Evolutionary conservation across 78 protist species (phyloP), one percentile per base, ranked within the genome.

Genomic region (Dictyostelium purpureum): DNA sequence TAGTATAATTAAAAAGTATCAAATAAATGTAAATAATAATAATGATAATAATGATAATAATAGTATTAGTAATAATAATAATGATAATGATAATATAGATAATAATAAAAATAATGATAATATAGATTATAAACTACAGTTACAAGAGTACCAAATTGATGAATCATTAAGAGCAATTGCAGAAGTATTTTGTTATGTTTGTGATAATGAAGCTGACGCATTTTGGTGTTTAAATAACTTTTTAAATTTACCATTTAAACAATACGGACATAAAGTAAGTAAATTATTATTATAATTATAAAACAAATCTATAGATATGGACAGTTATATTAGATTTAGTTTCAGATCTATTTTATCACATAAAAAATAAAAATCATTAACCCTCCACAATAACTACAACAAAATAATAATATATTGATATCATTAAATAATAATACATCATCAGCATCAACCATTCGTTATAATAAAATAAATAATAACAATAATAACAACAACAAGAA

Each of bases 121-220:
- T 21, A 47, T 12, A 47, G 6, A 66, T n/a, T n/a, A n/a, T n/a
- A n/a, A n/a, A n/a, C n/a, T 21, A 42, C 10, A 4, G 24, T 28
- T 61, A 38, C 51, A n/a, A 40, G 69, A 33, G 18, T 42, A 40
- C n/a, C 91, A 85, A 45, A 31, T 57, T 43, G 82, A 85, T 37
- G 91, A 85, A n/a, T 40, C 69, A 26, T 65, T 85, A 24, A 85
- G 47, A 85, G 33, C 75, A 28, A 73, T 85, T 1, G 91, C 91
- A 56, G 91, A 85, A 24, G 91, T 73, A 73, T 85, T 85, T 73
- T 85, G 91, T 73, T 85, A 85, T 73, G 81, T 85, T n/a, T 85
- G 79, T 56, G 91, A 85, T 18, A 35, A 24, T 4, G 91, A 85
- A 73, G 81, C 73, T 4, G 91, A 85, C 31, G 91, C 91, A 70